Evolutionary conservation across 805 yeast genomes (phyloP).

Genomic region (Sungouiozyma intestinalis): DNA sequence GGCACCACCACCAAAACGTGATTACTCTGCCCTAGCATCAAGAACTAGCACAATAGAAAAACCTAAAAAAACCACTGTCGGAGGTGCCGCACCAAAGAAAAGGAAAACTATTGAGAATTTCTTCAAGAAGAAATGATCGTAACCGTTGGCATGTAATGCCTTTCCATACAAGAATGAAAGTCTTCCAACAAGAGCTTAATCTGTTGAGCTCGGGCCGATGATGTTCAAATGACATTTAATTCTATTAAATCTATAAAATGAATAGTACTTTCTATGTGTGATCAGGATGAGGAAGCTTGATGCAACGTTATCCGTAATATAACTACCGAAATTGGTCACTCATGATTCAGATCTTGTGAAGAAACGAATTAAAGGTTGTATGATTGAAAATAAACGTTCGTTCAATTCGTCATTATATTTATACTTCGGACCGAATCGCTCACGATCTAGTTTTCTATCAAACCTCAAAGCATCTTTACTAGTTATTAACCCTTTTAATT

Average conservation of each 20-base stretch:
- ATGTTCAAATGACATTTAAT: too few relatives aligned
- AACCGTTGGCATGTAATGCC: too few relatives aligned
- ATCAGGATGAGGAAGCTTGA: too few relatives aligned
- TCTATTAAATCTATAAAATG: too few relatives aligned
- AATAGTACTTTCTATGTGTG: too few relatives aligned
- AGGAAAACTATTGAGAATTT: constrained; percentile 21
- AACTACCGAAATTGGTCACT: too few relatives aligned
- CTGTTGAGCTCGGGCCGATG: too few relatives aligned
- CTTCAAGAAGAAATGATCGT: constrained; percentile 14
- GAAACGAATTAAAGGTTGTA: constrained; percentile 10
- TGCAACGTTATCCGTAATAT: too few relatives aligned
- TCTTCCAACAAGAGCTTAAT: too few relatives aligned
- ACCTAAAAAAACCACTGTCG: constrained; percentile 4
- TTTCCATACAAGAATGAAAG: too few relatives aligned
- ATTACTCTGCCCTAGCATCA: constrained; percentile 1
- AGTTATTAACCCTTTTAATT: constrained; percentile 65
- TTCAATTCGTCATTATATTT: constrained; percentile 16
- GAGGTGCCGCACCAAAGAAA: constrained; percentile 21
- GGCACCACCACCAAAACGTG: constrained; percentile 4
- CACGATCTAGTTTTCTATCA: constrained; percentile 31
- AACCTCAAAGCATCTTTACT: constrained; percentile 72
- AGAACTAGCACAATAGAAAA: constrained; percentile 7
- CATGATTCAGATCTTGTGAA: constrained; percentile 2
- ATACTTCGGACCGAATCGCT: constrained; percentile 21
- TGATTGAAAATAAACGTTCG: constrained; percentile 16